phyloP scores from a whole-genome alignment of 371 early-diverging fungal species.

The Apophysomyces elegans region DNA sequence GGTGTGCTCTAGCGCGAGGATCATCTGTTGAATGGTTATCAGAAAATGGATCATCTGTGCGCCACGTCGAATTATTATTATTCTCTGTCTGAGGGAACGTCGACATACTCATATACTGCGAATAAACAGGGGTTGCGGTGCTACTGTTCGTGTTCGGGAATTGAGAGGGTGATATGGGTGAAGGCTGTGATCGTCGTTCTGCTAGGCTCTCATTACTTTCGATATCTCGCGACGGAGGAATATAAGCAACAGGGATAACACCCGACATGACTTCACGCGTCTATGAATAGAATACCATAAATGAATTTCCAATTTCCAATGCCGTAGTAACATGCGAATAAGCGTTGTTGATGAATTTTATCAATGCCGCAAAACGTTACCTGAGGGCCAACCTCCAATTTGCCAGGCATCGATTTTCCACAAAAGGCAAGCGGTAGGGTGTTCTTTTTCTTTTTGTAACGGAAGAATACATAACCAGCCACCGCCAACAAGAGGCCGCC shows the following conservation, averaged over 20 bases:
- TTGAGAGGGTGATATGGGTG: too few relatives aligned
- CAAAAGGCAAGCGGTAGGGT: slow-evolving; percentile 5
- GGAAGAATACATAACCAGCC: not conserved
- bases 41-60: slow-evolving; percentile 4
- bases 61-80: not conserved
- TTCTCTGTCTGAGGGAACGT: not conserved
- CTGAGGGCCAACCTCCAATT: not conserved
- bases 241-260: slow-evolving; percentile 53
- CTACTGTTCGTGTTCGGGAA: not conserved
- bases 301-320: too few relatives aligned
- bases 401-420: slow-evolving; percentile 5
- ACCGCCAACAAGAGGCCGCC: slow-evolving; percentile 9
- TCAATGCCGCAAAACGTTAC: not conserved
- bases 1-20: not conserved
- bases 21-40: slow-evolving; percentile 2
- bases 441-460: slow-evolving; percentile 10
- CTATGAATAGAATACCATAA: not conserved
- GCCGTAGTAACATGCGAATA: too few relatives aligned
- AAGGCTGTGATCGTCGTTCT: not conserved
- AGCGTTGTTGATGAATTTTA: not conserved
- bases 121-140: not conserved
- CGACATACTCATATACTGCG: slow-evolving; percentile 6
- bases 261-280: slow-evolving; percentile 37
- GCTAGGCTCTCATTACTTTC: slow-evolving; percentile 2
- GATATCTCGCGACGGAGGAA: slow-evolving; percentile 38